Evolutionary conservation across 257 asterid genomes (phyloP).

Genomic region (Solanum piurae): DNA sequence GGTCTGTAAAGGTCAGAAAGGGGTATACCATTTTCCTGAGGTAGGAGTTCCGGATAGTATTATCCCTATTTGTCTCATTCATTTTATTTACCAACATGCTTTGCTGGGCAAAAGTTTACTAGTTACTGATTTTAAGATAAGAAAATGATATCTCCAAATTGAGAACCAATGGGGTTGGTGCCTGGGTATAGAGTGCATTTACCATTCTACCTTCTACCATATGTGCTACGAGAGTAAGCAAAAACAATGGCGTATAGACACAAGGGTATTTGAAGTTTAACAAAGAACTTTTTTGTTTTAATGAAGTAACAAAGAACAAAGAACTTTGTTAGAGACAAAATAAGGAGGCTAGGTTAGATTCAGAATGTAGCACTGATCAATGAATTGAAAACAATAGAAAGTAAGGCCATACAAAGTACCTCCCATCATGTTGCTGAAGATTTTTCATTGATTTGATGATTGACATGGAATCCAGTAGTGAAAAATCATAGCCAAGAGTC

Average conservation of each 20-base stretch:
- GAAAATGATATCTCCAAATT: background rate
- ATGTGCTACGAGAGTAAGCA: background rate
- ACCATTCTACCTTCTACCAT: background rate
- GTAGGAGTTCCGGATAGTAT: background rate
- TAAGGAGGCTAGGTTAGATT: background rate
- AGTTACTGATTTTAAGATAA: background rate
- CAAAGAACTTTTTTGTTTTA: background rate
- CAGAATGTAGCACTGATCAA: background rate
- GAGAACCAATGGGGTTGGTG: background rate
- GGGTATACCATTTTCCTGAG: background rate
- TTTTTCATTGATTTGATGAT: slow-evolving; percentile 72
- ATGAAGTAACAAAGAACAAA: background rate
- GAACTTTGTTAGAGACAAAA: background rate
- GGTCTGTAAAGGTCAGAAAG: background rate
- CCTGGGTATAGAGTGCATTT: background rate
- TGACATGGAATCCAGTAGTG: slow-evolving; percentile 42
- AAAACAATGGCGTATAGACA: background rate
- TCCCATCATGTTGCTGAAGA: slow-evolving; percentile 87
- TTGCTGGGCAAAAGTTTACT: background rate
- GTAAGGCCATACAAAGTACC: slow-evolving; percentile 28
- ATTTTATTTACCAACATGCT: background rate
- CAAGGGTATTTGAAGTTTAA: background rate
- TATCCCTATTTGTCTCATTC: background rate
- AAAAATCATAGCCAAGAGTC: slow-evolving; percentile 73
- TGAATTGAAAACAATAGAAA: background rate